Base-by-base conservation (phyloP, 2,329 filamentous ascomycete species). In the Penicillium sclerotigenum region DNA sequence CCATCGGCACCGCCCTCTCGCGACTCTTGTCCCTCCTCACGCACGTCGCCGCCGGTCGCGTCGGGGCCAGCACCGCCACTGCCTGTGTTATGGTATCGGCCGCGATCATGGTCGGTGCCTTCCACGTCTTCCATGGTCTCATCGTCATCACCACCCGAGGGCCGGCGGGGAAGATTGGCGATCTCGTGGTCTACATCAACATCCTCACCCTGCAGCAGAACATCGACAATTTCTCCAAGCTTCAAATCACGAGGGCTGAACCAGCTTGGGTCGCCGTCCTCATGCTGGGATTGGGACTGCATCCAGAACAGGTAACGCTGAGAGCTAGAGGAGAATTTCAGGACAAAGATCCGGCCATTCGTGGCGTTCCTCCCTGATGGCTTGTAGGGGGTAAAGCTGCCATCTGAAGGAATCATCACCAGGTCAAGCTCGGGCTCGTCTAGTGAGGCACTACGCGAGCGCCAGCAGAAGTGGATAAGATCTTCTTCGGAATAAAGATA, bases 381-480 rank as follows among this genome's bases (percentile, higher is more conserved):
- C 62, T 89, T 83, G 77, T 96, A 94, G 8, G 92, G 91, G 13
- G 86, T 81, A 76, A 99, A 99, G 68, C 85, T 87, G 65, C 89
- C 90, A 73, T 99, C 95, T 52, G 83, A 83, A 22, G 94, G 93
- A 50, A 99, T 87, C 90, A 97, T 97, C 67, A 97, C 85, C 36
- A 99, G 83, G 72, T 99, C 92, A 60, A 96, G 78, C 58, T 94
- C 88, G 56, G 92, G 88, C 57, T 89, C 78, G 60, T 88, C 84
- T 63, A 90, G 76, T 22, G 87, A 80, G 56, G 85, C 83, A 64
- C 81, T 83, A 64, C 94, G 88, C 68, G 90, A 87, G 63, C 92
- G 88, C 95, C 95, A 99, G 83, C 92, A 97, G 79, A 99, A 96
- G 79, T 97, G 92, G 59, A 96, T 82, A 58, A 99, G 84, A 50